Conservation (phyloP, 371 early-diverging fungal genomes). For the Rhizopus delemar region DNA sequence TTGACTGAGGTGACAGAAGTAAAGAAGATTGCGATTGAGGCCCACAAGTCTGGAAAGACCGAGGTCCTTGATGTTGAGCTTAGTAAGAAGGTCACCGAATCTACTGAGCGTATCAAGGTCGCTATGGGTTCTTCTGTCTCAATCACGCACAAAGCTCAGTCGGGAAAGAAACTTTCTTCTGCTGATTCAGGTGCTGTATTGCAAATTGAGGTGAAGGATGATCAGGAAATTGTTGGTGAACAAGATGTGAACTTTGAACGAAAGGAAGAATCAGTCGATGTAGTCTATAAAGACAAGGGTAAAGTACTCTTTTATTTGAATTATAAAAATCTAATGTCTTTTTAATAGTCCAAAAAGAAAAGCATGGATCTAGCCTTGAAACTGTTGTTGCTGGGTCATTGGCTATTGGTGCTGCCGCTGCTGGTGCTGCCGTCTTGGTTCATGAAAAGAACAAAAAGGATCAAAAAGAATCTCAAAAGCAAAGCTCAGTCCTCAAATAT, state of each 20-base stretch:
- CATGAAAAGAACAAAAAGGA: constrained; percentile 15
- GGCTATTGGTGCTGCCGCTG: constrained; percentile 20
- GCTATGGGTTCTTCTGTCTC: constrained; percentile 28
- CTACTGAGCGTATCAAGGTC: constrained; percentile 24
- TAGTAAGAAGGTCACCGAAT: constrained; percentile 10
- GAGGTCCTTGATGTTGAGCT: constrained; percentile 20
- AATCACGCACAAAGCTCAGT: constrained; percentile 23
- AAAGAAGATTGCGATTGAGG: constrained; percentile 30
- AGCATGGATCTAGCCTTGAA: constrained; percentile 12
- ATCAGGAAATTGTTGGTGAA: constrained; percentile 34
- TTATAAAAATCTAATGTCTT: background rate
- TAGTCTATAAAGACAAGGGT: constrained; percentile 21
- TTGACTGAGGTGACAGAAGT: constrained; percentile 25
- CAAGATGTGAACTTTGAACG: constrained; percentile 23
- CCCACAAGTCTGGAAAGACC: constrained; percentile 23
- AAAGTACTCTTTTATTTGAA: background rate
- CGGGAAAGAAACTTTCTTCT: background rate
- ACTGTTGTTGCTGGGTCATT: constrained; percentile 26
- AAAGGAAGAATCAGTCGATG: constrained; percentile 7
- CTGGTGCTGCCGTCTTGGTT: constrained; percentile 14
- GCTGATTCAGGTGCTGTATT: constrained; percentile 8
- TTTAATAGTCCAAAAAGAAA: constrained; percentile 14
- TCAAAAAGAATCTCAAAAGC: constrained; percentile 13
- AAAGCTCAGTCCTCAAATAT: constrained; percentile 1
- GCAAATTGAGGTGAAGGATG: constrained; percentile 20